Evolutionary conservation across 768 basidiomycete species (phyloP).

Genomic region (Amanita inopinata): DNA sequence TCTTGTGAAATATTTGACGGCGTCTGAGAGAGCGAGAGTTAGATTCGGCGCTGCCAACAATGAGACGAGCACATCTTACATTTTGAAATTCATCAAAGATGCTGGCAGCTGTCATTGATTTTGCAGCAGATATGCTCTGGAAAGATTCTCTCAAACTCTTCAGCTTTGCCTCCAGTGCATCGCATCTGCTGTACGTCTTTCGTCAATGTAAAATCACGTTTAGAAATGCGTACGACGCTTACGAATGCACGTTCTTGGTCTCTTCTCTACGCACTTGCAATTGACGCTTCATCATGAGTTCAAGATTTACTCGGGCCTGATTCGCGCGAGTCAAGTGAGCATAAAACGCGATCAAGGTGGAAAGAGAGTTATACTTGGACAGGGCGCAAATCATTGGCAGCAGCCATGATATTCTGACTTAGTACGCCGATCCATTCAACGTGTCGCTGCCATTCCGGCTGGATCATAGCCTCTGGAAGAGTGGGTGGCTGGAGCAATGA

Average conservation of each 20-base stretch:
- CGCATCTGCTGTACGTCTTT: conserved; percentile 48
- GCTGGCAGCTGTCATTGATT: background rate
- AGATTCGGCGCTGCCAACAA: background rate
- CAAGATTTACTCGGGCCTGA: conserved; percentile 74
- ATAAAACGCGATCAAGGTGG: conserved; percentile 3
- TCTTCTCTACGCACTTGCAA: conserved; percentile 67
- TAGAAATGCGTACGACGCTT: conserved; percentile 18
- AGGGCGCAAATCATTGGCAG: conserved; percentile 82
- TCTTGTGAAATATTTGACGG: conserved; percentile 18
- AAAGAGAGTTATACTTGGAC: conserved; percentile 49
- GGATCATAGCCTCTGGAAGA: conserved; percentile 29
- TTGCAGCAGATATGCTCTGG: conserved; percentile 2
- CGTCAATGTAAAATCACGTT: conserved; percentile 1
- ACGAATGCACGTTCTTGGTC: conserved; percentile 62
- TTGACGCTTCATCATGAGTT: conserved; percentile 74
- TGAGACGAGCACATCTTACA: background rate
- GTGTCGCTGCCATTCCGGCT: conserved; percentile 66
- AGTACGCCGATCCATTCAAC: conserved; percentile 77
- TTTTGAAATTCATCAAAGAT: background rate
- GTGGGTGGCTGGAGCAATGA: conserved; percentile 63
- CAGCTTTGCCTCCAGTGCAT: conserved; percentile 55
- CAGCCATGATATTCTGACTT: conserved; percentile 82
- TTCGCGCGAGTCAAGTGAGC: background rate
- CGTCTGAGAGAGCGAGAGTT: conserved; percentile 9
- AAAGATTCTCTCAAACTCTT: conserved; percentile 38